These are phyloP conservation scores for Globisporangium splendens DNA, from an alignment of 352 stramenopile species.

Conservation along the genomic window DNA sequence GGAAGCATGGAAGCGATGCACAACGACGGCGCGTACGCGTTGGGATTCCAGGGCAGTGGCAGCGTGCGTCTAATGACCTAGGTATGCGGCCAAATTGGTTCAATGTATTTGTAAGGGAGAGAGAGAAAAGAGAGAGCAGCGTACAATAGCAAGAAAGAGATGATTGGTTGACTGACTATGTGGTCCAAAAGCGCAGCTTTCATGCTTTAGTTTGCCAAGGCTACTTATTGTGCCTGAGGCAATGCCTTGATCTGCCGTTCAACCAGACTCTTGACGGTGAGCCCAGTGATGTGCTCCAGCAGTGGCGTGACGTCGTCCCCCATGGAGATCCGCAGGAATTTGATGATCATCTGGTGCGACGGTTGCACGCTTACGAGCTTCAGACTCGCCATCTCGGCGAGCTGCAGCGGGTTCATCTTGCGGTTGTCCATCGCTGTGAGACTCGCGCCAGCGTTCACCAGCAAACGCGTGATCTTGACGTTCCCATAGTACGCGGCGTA, in stretches of 20 bases:
- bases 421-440: conserved; percentile 47
- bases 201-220: conserved; percentile 1
- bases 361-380: conserved; percentile 72
- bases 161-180: no score
- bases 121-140: background rate
- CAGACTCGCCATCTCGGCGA: conserved; percentile 73
- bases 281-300: conserved; percentile 68
- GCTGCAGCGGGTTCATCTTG: conserved; percentile 65
- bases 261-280: conserved; percentile 65
- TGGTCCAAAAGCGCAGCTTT: background rate
- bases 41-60: conserved; percentile 22
- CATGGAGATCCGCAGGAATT: conserved; percentile 78
- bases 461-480: conserved; percentile 59
- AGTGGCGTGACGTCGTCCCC: conserved; percentile 65
- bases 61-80: conserved; percentile 39
- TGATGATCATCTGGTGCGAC: conserved; percentile 84
- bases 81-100: background rate
- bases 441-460: conserved; percentile 54
- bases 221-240: conserved; percentile 24
- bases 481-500: conserved; percentile 77
- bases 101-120: conserved; percentile 7
- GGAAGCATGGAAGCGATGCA: conserved; percentile 49
- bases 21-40: conserved; percentile 31
- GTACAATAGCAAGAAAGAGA: background rate
- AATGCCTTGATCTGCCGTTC: conserved; percentile 58